phyloP scores from a whole-genome alignment of 2,329 filamentous ascomycete genomes.

The Paramyrothecium sp. region DNA sequence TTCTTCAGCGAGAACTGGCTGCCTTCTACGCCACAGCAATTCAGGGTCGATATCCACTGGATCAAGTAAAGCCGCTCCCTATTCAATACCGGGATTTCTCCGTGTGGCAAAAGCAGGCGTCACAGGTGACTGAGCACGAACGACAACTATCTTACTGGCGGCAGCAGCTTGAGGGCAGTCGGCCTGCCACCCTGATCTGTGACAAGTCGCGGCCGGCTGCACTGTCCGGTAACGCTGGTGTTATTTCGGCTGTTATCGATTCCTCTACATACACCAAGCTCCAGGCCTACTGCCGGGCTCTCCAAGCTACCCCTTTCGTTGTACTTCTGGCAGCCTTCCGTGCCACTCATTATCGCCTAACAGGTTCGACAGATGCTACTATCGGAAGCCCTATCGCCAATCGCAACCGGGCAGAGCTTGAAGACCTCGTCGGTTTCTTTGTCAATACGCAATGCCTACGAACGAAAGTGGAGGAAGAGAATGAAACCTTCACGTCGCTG shows the following conservation, averaged over 20 bases:
- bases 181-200: slow-evolving; percentile 6
- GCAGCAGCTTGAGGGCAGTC: slow-evolving; percentile 7
- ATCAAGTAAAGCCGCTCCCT: slow-evolving; percentile 8
- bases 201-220: neutral
- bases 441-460: slow-evolving; percentile 8
- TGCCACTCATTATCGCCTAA: slow-evolving; percentile 4
- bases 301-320: neutral
- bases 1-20: slow-evolving; percentile 9
- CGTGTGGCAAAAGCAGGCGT: slow-evolving; percentile 12
- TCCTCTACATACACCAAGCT: neutral
- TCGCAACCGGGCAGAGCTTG: slow-evolving; percentile 1
- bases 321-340: slow-evolving; percentile 4
- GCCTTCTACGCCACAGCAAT: neutral
- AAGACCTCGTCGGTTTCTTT: slow-evolving; percentile 7
- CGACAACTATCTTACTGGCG: slow-evolving; percentile 15
- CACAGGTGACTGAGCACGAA: slow-evolving; percentile 5
- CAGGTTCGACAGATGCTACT: slow-evolving; percentile 2
- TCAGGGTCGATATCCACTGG: slow-evolving; percentile 4
- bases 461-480: neutral
- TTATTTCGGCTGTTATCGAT: neutral
- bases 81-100: slow-evolving; percentile 20
- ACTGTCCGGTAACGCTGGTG: neutral
- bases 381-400: slow-evolving; percentile 4
- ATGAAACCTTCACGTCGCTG: slow-evolving; percentile 3
- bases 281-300: neutral